Conservation (phyloP, 257 asterid genomes). For the Capsicum chinense region DNA sequence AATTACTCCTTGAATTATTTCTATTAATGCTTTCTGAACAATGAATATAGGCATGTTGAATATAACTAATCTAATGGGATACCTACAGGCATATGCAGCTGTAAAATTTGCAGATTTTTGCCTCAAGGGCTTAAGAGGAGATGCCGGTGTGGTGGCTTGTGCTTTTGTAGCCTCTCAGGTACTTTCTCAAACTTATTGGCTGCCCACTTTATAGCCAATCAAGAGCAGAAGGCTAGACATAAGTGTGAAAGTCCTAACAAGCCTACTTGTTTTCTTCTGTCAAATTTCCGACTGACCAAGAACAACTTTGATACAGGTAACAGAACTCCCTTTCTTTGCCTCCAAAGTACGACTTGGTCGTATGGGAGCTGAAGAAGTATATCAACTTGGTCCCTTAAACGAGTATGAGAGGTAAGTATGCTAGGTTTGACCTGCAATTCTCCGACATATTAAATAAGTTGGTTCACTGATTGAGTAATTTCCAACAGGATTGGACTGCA, state of each 20-base stretch:
- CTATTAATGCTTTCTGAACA: neutral
- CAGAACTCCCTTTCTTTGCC: constrained; percentile 95
- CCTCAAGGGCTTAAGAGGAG: constrained; percentile 87
- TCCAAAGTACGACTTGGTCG: constrained; percentile 85
- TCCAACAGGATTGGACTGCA: constrained; percentile 77
- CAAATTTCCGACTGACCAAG: neutral
- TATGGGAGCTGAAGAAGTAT: constrained; percentile 82
- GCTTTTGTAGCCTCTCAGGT: constrained; percentile 94
- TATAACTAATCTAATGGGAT: neutral
- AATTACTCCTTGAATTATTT: constrained; percentile 21
- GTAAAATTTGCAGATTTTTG: constrained; percentile 93
- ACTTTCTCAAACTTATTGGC: constrained; percentile 31
- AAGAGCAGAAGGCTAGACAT: neutral
- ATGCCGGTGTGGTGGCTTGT: constrained; percentile 78
- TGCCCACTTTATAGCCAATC: neutral
- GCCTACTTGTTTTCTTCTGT: neutral
- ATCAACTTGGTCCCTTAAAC: constrained; percentile 81
- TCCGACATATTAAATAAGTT: neutral
- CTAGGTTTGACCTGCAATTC: neutral
- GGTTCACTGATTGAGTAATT: neutral
- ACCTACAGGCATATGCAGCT: constrained; percentile 88
- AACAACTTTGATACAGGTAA: constrained; percentile 59
- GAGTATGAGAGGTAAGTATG: constrained; percentile 73
- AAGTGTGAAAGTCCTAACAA: neutral
- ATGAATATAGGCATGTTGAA: neutral